These are phyloP conservation scores for Calonectria montana DNA, from an alignment of 2,329 filamentous ascomycete genomes.

Conservation along the genomic window DNA sequence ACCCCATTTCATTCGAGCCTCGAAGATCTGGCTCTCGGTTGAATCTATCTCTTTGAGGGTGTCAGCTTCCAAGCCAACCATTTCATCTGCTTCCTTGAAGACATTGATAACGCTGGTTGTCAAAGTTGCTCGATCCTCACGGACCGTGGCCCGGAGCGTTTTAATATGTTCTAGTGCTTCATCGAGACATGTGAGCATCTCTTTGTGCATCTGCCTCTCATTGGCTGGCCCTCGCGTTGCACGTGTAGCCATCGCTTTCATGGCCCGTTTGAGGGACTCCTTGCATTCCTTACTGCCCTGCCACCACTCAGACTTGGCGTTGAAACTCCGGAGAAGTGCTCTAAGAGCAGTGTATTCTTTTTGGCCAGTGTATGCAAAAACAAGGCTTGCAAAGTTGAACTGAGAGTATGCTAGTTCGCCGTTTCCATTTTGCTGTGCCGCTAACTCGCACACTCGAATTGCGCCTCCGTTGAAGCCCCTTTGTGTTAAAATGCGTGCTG, in stretches of 20 bases:
- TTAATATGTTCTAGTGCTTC: constrained; percentile 40
- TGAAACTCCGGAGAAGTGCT: constrained; percentile 46
- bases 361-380: constrained; percentile 48
- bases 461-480: constrained; percentile 46
- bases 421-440: constrained; percentile 50
- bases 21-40: constrained; percentile 12
- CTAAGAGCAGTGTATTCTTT: constrained; percentile 46
- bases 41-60: constrained; percentile 21
- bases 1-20: constrained; percentile 27
- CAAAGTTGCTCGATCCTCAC: constrained; percentile 32
- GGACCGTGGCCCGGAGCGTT: constrained; percentile 28
- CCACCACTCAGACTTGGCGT: constrained; percentile 48
- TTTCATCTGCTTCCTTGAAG: constrained; percentile 33
- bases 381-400: constrained; percentile 52
- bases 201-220: constrained; percentile 34
- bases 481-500: constrained; percentile 45
- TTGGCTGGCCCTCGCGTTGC: constrained; percentile 19
- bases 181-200: constrained; percentile 37
- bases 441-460: constrained; percentile 48
- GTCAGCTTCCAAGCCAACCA: constrained; percentile 26
- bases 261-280: constrained; percentile 52
- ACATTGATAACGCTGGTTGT: constrained; percentile 31
- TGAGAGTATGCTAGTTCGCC: constrained; percentile 51
- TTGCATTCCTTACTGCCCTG: constrained; percentile 51
- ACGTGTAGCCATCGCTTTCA: constrained; percentile 48